These are phyloP conservation scores for Cajanus cajan DNA, from an alignment of 306 rosid genomes.

Conservation along the genomic window DNA sequence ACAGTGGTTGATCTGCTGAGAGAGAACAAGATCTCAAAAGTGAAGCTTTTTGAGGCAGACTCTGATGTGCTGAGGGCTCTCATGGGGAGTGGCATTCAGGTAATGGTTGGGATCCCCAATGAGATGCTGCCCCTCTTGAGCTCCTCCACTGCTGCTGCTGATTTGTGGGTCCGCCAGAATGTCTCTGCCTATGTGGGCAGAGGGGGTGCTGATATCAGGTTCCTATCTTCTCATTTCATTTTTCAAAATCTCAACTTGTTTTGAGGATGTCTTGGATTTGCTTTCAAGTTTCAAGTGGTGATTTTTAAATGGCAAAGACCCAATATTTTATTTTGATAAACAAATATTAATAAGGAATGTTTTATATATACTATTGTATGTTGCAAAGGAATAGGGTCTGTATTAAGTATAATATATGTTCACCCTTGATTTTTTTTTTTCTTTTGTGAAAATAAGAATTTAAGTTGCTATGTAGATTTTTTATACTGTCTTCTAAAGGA, in stretches of 20 bases:
- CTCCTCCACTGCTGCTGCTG: conserved; percentile 68
- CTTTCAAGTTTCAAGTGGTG: conserved; percentile 6
- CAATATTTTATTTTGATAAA: background rate
- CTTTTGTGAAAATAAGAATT: no score
- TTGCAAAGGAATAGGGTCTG: background rate
- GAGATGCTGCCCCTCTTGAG: conserved; percentile 65
- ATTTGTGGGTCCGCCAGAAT: conserved; percentile 82
- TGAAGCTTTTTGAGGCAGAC: conserved; percentile 89
- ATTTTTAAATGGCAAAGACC: background rate
- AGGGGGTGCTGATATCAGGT: conserved; percentile 93
- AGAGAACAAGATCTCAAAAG: conserved; percentile 62
- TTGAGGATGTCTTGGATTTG: conserved; percentile 6
- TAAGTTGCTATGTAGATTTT: background rate
- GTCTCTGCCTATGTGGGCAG: conserved; percentile 60
- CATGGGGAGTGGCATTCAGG: conserved; percentile 74
- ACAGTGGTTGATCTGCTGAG: conserved; percentile 79
- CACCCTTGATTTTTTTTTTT: background rate
- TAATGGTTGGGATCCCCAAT: conserved; percentile 88
- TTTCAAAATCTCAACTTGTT: background rate
- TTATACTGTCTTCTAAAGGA: background rate
- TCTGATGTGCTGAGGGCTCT: conserved; percentile 53
- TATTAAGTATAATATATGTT: background rate
- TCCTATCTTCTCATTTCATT: background rate
- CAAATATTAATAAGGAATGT: background rate
- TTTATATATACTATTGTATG: background rate